Evolutionary conservation across 78 protist species (phyloP).

Genomic region (Protostelium mycophagum): DNA sequence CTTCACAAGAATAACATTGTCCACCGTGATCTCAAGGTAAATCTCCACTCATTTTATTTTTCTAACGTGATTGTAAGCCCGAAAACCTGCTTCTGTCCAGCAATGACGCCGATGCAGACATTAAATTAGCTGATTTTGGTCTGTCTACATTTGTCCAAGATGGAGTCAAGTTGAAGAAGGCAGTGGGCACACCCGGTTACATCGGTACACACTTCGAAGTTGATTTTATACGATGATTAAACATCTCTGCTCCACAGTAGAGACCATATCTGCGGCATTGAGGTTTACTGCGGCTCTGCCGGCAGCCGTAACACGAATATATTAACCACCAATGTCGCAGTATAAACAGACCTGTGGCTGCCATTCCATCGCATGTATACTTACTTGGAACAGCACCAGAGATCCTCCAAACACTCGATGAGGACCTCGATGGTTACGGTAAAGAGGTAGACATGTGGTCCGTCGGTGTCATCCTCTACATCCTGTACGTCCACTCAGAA

Average conservation of each 20-base stretch:
- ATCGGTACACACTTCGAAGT: neutral
- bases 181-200: neutral
- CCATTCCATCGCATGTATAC: too few species aligned
- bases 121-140: constrained; percentile 58
- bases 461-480: constrained; percentile 66
- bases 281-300: too few species aligned
- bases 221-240: too few species aligned
- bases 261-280: too few species aligned
- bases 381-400: constrained; percentile 70
- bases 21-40: constrained; percentile 61
- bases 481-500: constrained; percentile 24
- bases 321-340: too few species aligned
- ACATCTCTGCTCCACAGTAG: too few species aligned
- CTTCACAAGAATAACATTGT: constrained; percentile 60
- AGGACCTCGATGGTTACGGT: constrained; percentile 47
- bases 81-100: constrained; percentile 52
- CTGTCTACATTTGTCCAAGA: neutral
- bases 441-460: constrained; percentile 69
- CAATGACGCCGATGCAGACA: constrained; percentile 23
- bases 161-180: neutral
- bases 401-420: constrained; percentile 21
- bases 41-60: neutral
- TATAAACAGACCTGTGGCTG: too few species aligned
- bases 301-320: too few species aligned
- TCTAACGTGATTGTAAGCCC: constrained; percentile 15